phyloP scores from a whole-genome alignment of 345 rosid species.

The rapeseed (Brassica napus) region Da-Ae NC_063440.1:14759501-14760000 shows the following conservation, averaged over 20 bases:
- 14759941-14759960: slow-evolving; percentile 3
- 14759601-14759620: slow-evolving; percentile 19
- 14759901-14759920: slow-evolving; percentile 15
- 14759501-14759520: background rate
- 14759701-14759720: slow-evolving; percentile 18
- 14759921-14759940: slow-evolving; percentile 21
- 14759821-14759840: background rate
- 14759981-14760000: slow-evolving; percentile 9
- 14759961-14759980: slow-evolving; percentile 16
- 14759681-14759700: slow-evolving; percentile 32
- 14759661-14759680: slow-evolving; percentile 11
- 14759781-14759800: slow-evolving; percentile 17
- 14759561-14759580: background rate
- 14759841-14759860: slow-evolving; percentile 24
- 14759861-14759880: slow-evolving; percentile 29
- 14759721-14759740: slow-evolving; percentile 30
- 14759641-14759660: slow-evolving; percentile 16
- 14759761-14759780: background rate
- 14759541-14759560: background rate
- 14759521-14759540: background rate
- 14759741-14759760: slow-evolving; percentile 2
- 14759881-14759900: slow-evolving; percentile 11
- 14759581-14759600: background rate
- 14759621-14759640: slow-evolving; percentile 25
- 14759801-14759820: slow-evolving; percentile 16